A percentile compares a stretch with the other conserved stretches of the same genome.
Conservation (phyloP, 2,329 filamentous ascomycete species). For the Ceratocystis cacaofunesta region DNA sequence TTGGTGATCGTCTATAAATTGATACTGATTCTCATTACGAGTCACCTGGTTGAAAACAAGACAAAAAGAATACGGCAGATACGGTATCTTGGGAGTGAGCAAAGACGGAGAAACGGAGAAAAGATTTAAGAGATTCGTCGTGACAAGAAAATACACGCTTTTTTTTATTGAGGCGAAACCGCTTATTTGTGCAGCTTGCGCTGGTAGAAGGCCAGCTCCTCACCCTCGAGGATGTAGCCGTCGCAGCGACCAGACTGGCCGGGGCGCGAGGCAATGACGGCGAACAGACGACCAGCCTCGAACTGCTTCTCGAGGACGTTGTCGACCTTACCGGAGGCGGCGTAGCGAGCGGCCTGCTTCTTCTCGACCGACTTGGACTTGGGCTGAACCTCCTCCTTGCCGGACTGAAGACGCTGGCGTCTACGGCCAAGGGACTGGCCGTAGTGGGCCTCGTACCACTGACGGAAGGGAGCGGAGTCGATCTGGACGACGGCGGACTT, state of each 20-base stretch:
- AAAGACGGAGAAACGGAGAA: not conserved
- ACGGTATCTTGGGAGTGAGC: not conserved
- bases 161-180: slow-evolving; percentile 18
- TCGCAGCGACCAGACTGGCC: slow-evolving; percentile 94
- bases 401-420: slow-evolving; percentile 65
- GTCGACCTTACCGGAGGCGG: slow-evolving; percentile 84
- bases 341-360: slow-evolving; percentile 85
- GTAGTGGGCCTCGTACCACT: slow-evolving; percentile 99
- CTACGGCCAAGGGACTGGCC: slow-evolving; percentile 75
- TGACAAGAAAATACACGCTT: slow-evolving; percentile 16
- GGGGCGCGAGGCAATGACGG: slow-evolving; percentile 80
- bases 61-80: not conserved
- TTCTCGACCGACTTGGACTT: slow-evolving; percentile 92
- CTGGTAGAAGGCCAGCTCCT: slow-evolving; percentile 99
- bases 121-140: not conserved
- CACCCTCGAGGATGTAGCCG: slow-evolving; percentile 96
- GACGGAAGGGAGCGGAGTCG: slow-evolving; percentile 96
- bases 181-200: slow-evolving; percentile 95
- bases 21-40: not conserved
- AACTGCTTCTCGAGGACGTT: slow-evolving; percentile 90
- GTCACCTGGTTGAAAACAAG: not conserved
- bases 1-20: slow-evolving; percentile 1
- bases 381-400: slow-evolving; percentile 53
- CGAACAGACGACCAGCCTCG: slow-evolving; percentile 95
- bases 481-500: slow-evolving; percentile 97